Evolutionary conservation across 352 stramenopile genomes (phyloP), one percentile per base, ranked within the genome.

Genomic region (Lagenidium giganteum): DNA sequence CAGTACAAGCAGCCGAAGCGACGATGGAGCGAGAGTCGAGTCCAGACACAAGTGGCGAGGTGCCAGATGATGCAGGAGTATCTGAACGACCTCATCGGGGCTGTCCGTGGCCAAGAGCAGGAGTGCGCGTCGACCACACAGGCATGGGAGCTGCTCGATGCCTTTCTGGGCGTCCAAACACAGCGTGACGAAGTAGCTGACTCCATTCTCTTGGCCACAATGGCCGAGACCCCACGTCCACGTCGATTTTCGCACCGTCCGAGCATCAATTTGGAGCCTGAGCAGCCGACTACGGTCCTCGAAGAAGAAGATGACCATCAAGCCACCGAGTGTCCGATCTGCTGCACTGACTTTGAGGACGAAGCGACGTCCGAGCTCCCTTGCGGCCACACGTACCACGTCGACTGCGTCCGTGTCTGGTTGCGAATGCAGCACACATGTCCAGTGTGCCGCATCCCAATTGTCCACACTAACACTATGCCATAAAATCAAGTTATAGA

Each of bases 361-460:
- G 66, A 76, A 35, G 45, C 61, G 59, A 85, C 65, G 37, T 48
- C 70, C 16, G 53, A 54, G 42, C 60, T 89, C 21, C 51, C 66
- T 39, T 92, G 80, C 51, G 63, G 56, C 31, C 80, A 92, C 57
- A 59, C 56, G 23, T 92, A 69, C 50, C 80, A 92, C 59, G 42
- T 50, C 18, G 64, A 66, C 39, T 92, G 80, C 41, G 64, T 88
- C 16, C 58, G 64, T 28, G 59, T 86, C 34, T 92, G 80, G 80
- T 54, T 89, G 20, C 65, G 65, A 26, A 57, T 86, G 53, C 68
- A 87, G 47, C 64, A 71, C 40, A 83, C 70, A 34, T 92, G 80
- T 39, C 80, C 80, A 8, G 73, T 84, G 48, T 92, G 80, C 30
- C 73, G 64, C 31, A 51, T 72, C 35, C 38, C 48, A 35, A 59